Conservation (phyloP, 805 yeast genomes). For the Clavispora phyllophila region DNA sequence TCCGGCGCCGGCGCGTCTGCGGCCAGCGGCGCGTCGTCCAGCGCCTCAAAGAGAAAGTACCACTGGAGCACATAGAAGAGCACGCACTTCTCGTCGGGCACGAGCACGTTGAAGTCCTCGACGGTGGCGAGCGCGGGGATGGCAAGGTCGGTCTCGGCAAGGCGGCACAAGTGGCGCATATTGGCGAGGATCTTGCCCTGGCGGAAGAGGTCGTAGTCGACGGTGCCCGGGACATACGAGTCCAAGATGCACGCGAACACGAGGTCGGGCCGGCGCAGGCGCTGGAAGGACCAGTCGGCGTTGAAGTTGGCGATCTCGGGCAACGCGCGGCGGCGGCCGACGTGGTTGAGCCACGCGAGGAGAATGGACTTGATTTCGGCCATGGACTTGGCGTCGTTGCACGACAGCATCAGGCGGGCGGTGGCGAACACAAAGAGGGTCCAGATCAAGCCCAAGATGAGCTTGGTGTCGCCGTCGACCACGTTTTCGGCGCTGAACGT, state of each 20-base stretch:
- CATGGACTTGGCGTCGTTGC: slow-evolving; percentile 22
- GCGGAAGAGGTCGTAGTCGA: slow-evolving; percentile 24
- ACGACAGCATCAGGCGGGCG: slow-evolving; percentile 16
- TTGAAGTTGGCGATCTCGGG: slow-evolving; percentile 43
- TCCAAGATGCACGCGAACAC: slow-evolving; percentile 35
- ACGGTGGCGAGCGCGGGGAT: slow-evolving; percentile 51
- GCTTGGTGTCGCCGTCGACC: slow-evolving; percentile 43
- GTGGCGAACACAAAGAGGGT: slow-evolving; percentile 40
- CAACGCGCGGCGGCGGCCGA: slow-evolving; percentile 17
- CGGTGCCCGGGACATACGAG: slow-evolving; percentile 15
- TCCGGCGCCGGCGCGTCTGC: background rate
- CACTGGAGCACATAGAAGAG: slow-evolving; percentile 56
- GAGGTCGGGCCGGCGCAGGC: slow-evolving; percentile 44
- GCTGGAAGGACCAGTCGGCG: slow-evolving; percentile 47
- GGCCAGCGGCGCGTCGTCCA: background rate
- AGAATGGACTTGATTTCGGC: slow-evolving; percentile 28
- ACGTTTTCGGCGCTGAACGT: slow-evolving; percentile 48
- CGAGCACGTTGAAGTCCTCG: slow-evolving; percentile 45
- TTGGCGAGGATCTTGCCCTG: slow-evolving; percentile 10
- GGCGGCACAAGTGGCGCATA: slow-evolving; percentile 27
- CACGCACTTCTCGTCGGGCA: slow-evolving; percentile 58
- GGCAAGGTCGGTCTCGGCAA: slow-evolving; percentile 42
- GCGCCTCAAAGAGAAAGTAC: slow-evolving; percentile 42
- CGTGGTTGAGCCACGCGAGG: slow-evolving; percentile 49
- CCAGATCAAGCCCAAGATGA: slow-evolving; percentile 48